A percentile compares a stretch with the other conserved stretches of the same genome.
These are phyloP conservation scores for Aspergillus niger DNA, from an alignment of 2,329 filamentous ascomycete genomes.

Conservation along the genomic window DNA sequence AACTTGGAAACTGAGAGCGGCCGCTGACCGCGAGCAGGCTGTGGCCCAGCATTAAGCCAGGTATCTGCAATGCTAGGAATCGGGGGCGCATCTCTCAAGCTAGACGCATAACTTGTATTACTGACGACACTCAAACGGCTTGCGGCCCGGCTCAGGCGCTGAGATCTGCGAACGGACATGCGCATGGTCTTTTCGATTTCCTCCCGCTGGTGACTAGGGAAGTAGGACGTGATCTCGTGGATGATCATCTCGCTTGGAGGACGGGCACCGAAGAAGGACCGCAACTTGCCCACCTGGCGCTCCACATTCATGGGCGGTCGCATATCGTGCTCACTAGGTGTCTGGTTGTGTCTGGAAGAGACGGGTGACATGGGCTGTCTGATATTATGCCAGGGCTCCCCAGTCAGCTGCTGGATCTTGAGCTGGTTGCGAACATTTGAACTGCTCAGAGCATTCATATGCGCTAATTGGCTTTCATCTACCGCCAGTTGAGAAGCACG, in stretches of 20 bases:
- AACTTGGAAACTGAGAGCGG: constrained; percentile 64
- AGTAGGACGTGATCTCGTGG: constrained; percentile 93
- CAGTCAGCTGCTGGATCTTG: constrained; percentile 86
- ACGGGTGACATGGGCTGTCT: constrained; percentile 84
- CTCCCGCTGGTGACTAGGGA: constrained; percentile 90
- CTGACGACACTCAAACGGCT: constrained; percentile 92
- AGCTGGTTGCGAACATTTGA: constrained; percentile 76
- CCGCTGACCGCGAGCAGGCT: constrained; percentile 53
- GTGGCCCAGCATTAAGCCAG: constrained; percentile 70
- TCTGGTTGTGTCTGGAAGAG: constrained; percentile 39
- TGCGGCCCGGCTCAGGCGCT: constrained; percentile 86
- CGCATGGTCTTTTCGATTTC: constrained; percentile 95
- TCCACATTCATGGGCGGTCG: constrained; percentile 28
- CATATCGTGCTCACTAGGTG: constrained; percentile 31
- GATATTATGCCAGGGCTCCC: constrained; percentile 81
- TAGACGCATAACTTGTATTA: constrained; percentile 89
- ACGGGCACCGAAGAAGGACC: constrained; percentile 81
- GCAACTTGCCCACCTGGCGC: constrained; percentile 39
- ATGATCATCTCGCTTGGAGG: constrained; percentile 97
- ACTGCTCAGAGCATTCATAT: constrained; percentile 61
- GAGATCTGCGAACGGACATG: constrained; percentile 86
- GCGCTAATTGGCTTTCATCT: constrained; percentile 78
- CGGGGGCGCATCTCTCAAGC: constrained; percentile 86
- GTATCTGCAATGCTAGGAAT: constrained; percentile 94
- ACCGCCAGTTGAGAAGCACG: constrained; percentile 85